phyloP scores from a whole-genome alignment of 441 rosid genomes.

The Euphorbia celastroides region DNA sequence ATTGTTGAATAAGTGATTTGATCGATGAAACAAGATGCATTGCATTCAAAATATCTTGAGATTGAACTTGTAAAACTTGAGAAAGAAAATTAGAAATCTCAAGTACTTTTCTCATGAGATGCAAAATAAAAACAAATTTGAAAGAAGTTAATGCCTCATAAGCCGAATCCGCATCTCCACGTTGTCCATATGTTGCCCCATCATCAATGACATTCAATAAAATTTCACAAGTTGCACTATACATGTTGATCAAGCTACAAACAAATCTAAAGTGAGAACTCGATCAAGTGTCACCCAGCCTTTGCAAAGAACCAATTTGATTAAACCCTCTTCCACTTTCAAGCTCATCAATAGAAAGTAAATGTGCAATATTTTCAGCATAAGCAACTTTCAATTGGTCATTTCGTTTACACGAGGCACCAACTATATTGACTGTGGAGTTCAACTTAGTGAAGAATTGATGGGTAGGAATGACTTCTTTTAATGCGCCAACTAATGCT shows the following conservation, averaged over 20 bases:
- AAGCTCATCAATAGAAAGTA: not conserved
- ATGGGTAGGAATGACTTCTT: not conserved
- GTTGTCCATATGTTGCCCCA: not conserved
- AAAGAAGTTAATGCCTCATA: not conserved
- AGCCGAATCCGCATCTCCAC: not conserved
- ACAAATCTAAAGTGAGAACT: not conserved
- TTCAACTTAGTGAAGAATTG: not conserved
- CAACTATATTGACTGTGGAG: not conserved
- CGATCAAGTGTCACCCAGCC: not conserved
- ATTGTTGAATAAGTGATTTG: not conserved
- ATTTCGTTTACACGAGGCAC: not conserved
- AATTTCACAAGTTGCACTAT: not conserved
- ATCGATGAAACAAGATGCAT: not conserved
- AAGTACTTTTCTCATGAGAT: not conserved
- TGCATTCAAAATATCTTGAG: not conserved
- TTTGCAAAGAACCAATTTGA: not conserved
- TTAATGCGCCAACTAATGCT: not conserved
- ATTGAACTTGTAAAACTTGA: not conserved
- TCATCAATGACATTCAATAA: not conserved
- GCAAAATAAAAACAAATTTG: not conserved
- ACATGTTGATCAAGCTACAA: not conserved
- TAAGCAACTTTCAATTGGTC: not conserved
- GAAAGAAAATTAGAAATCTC: not conserved
- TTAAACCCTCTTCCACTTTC: not conserved
- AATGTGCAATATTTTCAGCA: not conserved